Conservation (phyloP, 768 basidiomycete species). For the Flagelloscypha sp. region DNA sequence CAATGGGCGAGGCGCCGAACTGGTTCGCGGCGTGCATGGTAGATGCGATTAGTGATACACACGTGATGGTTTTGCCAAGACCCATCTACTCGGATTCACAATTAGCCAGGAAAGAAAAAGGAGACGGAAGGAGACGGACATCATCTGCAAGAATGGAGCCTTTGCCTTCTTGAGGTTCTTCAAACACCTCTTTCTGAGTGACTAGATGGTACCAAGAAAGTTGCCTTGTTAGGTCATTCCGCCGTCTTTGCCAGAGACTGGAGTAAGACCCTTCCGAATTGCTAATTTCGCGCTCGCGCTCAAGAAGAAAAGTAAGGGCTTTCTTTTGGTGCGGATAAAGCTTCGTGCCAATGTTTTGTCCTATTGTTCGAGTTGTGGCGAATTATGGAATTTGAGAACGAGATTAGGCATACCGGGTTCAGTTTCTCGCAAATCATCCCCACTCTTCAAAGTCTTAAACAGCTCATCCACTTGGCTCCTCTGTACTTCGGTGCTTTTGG, state of each 20-base stretch:
- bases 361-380: conserved; percentile 27
- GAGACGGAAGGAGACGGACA: conserved; percentile 42
- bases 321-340: conserved; percentile 98
- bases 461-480: conserved; percentile 90
- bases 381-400: conserved; percentile 10
- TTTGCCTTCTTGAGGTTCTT: conserved; percentile 65
- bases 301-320: conserved; percentile 89
- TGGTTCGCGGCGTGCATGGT: conserved; percentile 63
- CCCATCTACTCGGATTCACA: conserved; percentile 67
- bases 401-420: conserved; percentile 60
- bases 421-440: conserved; percentile 80
- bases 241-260: conserved; percentile 63
- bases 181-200: conserved; percentile 66
- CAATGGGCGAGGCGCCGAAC: conserved; percentile 55
- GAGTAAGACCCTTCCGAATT: conserved; percentile 53
- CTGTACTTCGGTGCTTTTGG: conserved; percentile 85
- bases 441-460: conserved; percentile 81
- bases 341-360: conserved; percentile 66
- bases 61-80: conserved; percentile 93
- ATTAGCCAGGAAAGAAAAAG: conserved; percentile 10
- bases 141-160: conserved; percentile 95
- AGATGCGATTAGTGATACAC: conserved; percentile 86
- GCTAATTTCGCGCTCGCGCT: conserved; percentile 67
- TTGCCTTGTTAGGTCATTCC: conserved; percentile 30
- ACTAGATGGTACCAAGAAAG: conserved; percentile 76